Evolutionary conservation across 495 filamentous ascomycete genomes (phyloP).

Genomic region (Penicillium subrubescens): DNA sequence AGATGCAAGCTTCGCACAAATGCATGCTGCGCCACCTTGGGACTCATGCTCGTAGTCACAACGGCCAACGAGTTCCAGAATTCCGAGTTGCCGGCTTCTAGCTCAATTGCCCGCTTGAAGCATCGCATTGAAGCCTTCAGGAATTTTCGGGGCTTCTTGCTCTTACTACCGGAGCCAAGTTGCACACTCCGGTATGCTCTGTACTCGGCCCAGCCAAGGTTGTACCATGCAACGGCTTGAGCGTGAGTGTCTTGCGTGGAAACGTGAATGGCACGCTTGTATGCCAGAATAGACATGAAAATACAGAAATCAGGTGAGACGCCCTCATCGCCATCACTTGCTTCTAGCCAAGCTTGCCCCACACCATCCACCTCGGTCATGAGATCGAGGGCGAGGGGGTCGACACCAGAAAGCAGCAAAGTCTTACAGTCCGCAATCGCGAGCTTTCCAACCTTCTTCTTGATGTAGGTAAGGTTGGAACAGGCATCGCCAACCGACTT

Average conservation of each 20-base stretch:
- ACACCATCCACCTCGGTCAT: constrained; percentile 74
- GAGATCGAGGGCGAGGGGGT: constrained; percentile 57
- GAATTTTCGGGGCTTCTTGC: constrained; percentile 55
- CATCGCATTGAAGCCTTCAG: constrained; percentile 83
- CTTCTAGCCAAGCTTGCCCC: constrained; percentile 51
- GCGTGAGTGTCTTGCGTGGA: constrained; percentile 78
- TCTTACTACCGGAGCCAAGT: constrained; percentile 35
- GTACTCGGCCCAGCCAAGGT: constrained; percentile 92
- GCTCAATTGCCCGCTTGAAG: constrained; percentile 95
- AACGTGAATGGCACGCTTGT: constrained; percentile 80
- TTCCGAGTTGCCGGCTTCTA: constrained; percentile 92
- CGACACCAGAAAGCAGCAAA: constrained; percentile 57
- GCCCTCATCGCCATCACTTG: constrained; percentile 48
- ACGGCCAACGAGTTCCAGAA: constrained; percentile 98
- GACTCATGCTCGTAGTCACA: constrained; percentile 79
- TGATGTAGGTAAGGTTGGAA: constrained; percentile 76
- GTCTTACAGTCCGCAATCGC: constrained; percentile 54
- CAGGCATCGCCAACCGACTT: constrained; percentile 91
- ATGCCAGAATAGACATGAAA: constrained; percentile 74
- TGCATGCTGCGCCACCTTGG: constrained; percentile 88
- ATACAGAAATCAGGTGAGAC: constrained; percentile 46
- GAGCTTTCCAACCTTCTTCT: constrained; percentile 59
- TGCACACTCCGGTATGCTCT: constrained; percentile 69
- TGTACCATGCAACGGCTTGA: constrained; percentile 96
- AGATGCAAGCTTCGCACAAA: constrained; percentile 90